These are phyloP conservation scores for Phytomonas sp. DNA, from an alignment of 208 protist genomes.

Conservation along the genomic window DNA sequence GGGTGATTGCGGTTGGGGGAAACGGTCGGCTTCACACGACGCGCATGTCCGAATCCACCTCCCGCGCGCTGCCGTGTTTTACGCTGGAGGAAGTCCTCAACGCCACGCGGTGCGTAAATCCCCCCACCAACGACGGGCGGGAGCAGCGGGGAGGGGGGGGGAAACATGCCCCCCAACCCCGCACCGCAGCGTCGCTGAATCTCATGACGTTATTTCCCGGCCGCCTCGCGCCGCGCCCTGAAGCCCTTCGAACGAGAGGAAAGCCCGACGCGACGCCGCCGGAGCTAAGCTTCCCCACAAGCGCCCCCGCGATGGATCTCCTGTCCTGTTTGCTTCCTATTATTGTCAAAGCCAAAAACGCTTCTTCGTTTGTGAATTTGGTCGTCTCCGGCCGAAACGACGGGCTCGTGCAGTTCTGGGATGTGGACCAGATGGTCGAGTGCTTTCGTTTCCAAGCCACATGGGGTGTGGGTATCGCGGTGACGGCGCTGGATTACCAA, in stretches of 20 bases:
- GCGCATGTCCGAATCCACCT: constrained; percentile 32
- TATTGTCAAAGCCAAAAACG: background rate
- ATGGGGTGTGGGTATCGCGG: constrained; percentile 27
- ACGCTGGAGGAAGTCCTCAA: constrained; percentile 24
- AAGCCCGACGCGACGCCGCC: background rate
- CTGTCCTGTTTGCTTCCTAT: constrained; percentile 19
- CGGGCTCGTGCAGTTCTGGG: constrained; percentile 80
- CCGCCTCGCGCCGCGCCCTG: constrained; percentile 19
- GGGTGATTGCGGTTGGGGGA: constrained; percentile 50
- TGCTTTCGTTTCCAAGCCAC: constrained; percentile 59
- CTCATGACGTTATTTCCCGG: constrained; percentile 57
- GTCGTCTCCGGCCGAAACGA: constrained; percentile 65
- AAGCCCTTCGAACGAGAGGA: background rate
- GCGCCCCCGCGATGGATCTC: constrained; percentile 14
- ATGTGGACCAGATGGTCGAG: constrained; percentile 40
- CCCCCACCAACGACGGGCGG: background rate
- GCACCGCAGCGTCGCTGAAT: background rate
- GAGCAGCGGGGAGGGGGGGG: background rate
- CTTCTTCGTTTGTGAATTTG: constrained; percentile 7
- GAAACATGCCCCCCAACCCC: background rate
- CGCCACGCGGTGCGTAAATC: background rate
- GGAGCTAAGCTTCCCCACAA: constrained; percentile 5
- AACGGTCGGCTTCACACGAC: constrained; percentile 29
- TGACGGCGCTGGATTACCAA: constrained; percentile 32
- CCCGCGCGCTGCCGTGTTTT: constrained; percentile 32